Base-by-base conservation (phyloP, 2,329 filamentous ascomycete species). In the Ustulina deusta region DNA sequence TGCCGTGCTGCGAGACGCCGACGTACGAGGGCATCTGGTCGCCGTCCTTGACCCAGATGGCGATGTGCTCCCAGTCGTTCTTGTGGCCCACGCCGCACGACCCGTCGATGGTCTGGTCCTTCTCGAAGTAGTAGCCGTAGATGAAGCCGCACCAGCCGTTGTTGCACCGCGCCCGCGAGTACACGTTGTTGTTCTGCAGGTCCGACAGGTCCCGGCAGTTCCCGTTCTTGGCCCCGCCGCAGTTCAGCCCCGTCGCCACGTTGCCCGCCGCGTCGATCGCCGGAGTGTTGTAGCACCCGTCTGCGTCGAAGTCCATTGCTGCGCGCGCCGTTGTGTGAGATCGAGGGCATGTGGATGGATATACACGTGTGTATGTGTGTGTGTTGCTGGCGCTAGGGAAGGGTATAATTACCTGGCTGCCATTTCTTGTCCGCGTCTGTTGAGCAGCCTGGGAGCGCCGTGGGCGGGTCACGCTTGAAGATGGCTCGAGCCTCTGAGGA, bases 81-180 rank as follows among this genome's bases (percentile, higher is more conserved):
- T 74, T 76, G 74, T 83, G 81, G 20, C 79, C 78, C 1, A 73
- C 74, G 56, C 77, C 76, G 56, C 76, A 59, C 38, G 77, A 63
- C 59, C 75, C 69, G 52, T 71, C 68, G 25, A 77, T 38, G 1
- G 76, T 73, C 9, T 79, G 77, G 73, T 83, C 82, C 74, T 83
- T 83, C 68, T 83, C 82, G 65, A 83, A 83, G 75, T 83, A 84
- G 74, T 83, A 83, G 61, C 78, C 81, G 75, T 83, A 83, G 38
- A 83, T 52, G 72, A 80, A 78, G 20, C 77, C 77, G 75, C 82
- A 84, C 81, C 81, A 83, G 57, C 78, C 79, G 71, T 78, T 77
- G 73, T 83, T 83, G 77, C 82, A 83, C 1, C 79, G 78, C 69
- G 76, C 73, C 6, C 82, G 81, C 11, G 77, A 76, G 76, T 83